A percentile compares a stretch with the other conserved stretches of the same genome.
Conservation (phyloP, 768 basidiomycete genomes). For the Lentinula edodes region DNA sequence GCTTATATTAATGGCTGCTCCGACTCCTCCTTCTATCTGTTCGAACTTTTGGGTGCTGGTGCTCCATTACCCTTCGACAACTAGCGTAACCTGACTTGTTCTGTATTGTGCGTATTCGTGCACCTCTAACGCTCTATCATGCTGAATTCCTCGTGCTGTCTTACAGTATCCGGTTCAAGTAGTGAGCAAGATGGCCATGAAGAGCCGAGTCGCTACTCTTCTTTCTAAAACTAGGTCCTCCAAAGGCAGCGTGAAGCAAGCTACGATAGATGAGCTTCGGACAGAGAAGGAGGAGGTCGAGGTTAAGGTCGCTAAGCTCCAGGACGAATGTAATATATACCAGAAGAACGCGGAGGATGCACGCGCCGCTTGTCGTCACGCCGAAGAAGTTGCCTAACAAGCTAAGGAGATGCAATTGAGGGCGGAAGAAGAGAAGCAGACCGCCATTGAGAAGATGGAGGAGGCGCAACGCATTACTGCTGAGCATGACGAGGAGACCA, state of each 20-base stretch:
- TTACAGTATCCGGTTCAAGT: background rate
- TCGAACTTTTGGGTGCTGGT: background rate
- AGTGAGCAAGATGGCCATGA: slow-evolving; percentile 1
- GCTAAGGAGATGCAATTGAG: background rate
- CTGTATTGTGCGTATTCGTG: background rate
- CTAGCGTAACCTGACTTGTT: background rate
- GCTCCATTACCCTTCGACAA: background rate
- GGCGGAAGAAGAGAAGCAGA: background rate
- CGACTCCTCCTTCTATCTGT: background rate
- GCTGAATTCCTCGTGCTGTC: background rate
- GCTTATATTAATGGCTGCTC: background rate
- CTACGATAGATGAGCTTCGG: background rate
- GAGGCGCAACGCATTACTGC: background rate
- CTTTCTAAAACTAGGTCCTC: background rate
- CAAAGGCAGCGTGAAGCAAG: background rate
- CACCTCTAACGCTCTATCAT: background rate
- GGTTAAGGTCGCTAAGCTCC: background rate
- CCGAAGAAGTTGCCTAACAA: background rate
- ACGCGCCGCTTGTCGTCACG: background rate
- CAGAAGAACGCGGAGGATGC: background rate
- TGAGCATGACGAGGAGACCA: background rate
- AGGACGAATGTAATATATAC: background rate
- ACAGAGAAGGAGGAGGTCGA: slow-evolving; percentile 1
- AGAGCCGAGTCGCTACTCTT: background rate
- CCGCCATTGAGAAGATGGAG: background rate